Base-by-base conservation (phyloP, 805 yeast species). In the Blastobotrys attinorum region DNA sequence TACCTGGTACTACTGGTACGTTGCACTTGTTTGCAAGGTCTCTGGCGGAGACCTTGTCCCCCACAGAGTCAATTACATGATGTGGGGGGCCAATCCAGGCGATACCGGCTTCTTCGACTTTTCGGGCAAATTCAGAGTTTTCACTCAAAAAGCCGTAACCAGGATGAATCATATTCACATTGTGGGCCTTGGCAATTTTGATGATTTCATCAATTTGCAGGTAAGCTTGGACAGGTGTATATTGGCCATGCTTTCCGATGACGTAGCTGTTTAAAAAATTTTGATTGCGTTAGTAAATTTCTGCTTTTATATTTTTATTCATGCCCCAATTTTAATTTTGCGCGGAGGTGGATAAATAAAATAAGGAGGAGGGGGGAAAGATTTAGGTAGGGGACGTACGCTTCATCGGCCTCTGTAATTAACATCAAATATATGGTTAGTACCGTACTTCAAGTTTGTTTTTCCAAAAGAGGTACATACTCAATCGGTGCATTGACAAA, bases 1-100 rank as follows among this genome's bases (percentile, higher is more conserved):
- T 89, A 61, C 98, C 98, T 4, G 98, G 98, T 21, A 90, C 97
- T 31, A 81, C 83, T 11, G 98, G 97, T 16, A 90, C 98, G 45
- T 78, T 64, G 57, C 86, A 86, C 52, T 72, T 71, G 40, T 73
- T 75, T 43, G 98, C 98, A 57, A 90, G 73, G 54, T 71, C 76
- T 71, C 98, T 79, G 37, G 98, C 98, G 52, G 87, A 76, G 35
- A 92, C 97, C 71, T 90, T 90, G 69, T 90, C 98, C 63, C 98
- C 98, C 23, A 90, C 96, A 15, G 92, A 69, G 56, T 90, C 97
- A 56, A 90, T 90, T 48, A 94, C 92, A 44, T 71, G 70, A 57
- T 83, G 77, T 17, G 88, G 76, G 22, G 98, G 98, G 21, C 98
- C 98, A 53, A 90, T 77, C 97, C 98, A 90, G 42, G 85, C 85